Evolutionary conservation across 2,329 filamentous ascomycete species (phyloP).

Genomic region (Cryphonectria naterciae): DNA sequence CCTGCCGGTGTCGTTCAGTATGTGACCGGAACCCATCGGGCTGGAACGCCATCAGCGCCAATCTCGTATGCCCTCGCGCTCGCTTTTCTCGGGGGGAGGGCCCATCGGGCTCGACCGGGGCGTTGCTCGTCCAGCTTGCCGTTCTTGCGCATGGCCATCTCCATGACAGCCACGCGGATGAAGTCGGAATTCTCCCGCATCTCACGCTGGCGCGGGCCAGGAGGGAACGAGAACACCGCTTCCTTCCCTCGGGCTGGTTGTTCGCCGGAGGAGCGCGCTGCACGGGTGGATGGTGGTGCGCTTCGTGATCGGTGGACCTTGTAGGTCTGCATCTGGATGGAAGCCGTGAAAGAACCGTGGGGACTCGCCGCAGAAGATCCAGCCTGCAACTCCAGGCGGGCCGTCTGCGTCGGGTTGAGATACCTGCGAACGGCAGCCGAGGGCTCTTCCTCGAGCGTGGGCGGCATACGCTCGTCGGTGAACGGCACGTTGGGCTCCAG

Average conservation of each 20-base stretch:
- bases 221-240: constrained; percentile 41
- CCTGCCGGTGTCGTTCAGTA: constrained; percentile 5
- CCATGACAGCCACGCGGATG: constrained; percentile 72
- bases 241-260: constrained; percentile 36
- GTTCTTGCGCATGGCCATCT: constrained; percentile 70
- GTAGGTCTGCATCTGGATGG: constrained; percentile 75
- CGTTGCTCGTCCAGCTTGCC: constrained; percentile 69
- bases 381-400: constrained; percentile 48
- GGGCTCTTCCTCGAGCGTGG: constrained; percentile 64
- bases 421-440: constrained; percentile 70
- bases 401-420: constrained; percentile 64
- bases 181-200: constrained; percentile 73
- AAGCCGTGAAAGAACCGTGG: constrained; percentile 59
- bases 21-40: constrained; percentile 54
- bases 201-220: constrained; percentile 64
- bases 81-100: constrained; percentile 66
- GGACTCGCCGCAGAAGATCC: constrained; percentile 30
- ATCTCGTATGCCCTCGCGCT: constrained; percentile 59
- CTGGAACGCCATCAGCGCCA: constrained; percentile 60
- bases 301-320: constrained; percentile 58
- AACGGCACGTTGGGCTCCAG: constrained; percentile 69
- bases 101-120: constrained; percentile 70
- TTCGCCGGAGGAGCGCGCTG: constrained; percentile 22
- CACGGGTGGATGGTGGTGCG: constrained; percentile 34
- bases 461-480: constrained; percentile 68